A percentile compares a stretch with the other conserved stretches of the same genome.
Evolutionary conservation across 2,329 filamentous ascomycete genomes (phyloP).

Genomic region (Apiospora malaysiana): DNA sequence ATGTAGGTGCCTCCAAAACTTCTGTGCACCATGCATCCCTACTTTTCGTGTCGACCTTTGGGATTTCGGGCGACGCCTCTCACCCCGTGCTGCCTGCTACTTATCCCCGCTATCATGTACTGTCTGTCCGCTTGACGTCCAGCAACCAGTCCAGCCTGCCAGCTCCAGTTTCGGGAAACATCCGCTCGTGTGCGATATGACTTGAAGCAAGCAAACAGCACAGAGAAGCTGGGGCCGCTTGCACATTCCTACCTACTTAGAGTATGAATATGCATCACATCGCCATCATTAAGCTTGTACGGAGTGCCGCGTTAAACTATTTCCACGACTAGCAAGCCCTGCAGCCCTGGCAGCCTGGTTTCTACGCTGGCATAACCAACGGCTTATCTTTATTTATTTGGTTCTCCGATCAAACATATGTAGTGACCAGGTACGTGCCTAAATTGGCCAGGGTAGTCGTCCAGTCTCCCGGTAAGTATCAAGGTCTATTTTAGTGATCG

Average conservation of each 20-base stretch:
- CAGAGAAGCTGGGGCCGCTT: not conserved
- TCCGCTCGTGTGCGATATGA: not conserved
- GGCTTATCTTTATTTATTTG: no score
- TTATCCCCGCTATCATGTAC: no score
- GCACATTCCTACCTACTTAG: not conserved
- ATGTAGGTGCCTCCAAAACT: not conserved
- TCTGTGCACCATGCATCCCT: not conserved
- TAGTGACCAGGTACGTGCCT: not conserved
- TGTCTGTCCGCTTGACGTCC: not conserved
- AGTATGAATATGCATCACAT: not conserved
- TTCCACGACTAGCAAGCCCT: not conserved
- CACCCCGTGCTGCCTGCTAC: not conserved
- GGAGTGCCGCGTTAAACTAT: not conserved
- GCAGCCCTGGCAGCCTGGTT: not conserved
- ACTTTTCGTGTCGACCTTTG: not conserved
- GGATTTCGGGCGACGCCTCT: not conserved
- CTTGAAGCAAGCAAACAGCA: not conserved
- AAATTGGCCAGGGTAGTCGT: not conserved
- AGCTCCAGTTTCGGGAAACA: not conserved
- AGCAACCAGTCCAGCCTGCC: not conserved
- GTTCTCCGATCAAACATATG: not conserved
- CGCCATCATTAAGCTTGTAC: not conserved
- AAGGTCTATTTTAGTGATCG: slow-evolving; percentile 1
- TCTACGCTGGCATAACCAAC: not conserved
- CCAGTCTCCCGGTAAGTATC: not conserved